A percentile compares a stretch with the other conserved stretches of the same genome.
Conservation (phyloP, 179 eudicot species). For the Silene noctiflora region DNA sequence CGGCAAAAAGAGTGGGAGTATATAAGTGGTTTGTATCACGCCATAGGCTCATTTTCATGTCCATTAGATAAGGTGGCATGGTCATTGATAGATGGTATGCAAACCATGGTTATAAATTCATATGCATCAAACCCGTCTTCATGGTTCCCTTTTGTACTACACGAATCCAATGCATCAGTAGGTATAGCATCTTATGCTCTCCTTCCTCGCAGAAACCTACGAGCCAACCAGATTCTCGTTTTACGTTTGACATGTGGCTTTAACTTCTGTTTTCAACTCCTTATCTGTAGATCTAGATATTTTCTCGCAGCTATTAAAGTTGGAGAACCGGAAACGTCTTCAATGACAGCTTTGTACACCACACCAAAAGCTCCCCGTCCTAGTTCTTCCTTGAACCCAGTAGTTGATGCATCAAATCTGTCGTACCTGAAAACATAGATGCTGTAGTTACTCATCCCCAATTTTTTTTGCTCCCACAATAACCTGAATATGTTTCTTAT, state of each 20-base stretch:
- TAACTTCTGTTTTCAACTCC: slow-evolving; percentile 25
- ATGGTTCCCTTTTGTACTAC: no score
- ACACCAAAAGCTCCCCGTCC: slow-evolving; percentile 28
- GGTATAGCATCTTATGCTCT: slow-evolving; percentile 15
- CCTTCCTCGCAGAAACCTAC: slow-evolving; percentile 26
- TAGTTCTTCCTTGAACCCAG: slow-evolving; percentile 24
- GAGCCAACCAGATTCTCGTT: slow-evolving; percentile 26
- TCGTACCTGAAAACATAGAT: slow-evolving; percentile 16
- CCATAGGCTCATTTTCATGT: no score
- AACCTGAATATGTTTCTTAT: not conserved
- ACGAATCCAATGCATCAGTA: no score
- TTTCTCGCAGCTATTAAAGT: slow-evolving; percentile 26
- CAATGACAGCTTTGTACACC: slow-evolving; percentile 28
- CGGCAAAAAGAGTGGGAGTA: no score
- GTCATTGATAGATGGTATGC: no score
- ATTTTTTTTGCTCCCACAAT: no score
- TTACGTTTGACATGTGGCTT: slow-evolving; percentile 25
- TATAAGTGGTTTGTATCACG: no score
- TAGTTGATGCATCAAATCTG: slow-evolving; percentile 20
- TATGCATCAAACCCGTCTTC: no score
- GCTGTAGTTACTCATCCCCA: no score
- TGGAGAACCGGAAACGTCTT: slow-evolving; percentile 9
- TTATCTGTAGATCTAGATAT: slow-evolving; percentile 9
- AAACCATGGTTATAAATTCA: no score
- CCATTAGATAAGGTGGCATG: no score